These are phyloP conservation scores for Coemansia aciculifera DNA, from an alignment of 192 early-diverging fungal genomes.

Conservation along the genomic window DNA sequence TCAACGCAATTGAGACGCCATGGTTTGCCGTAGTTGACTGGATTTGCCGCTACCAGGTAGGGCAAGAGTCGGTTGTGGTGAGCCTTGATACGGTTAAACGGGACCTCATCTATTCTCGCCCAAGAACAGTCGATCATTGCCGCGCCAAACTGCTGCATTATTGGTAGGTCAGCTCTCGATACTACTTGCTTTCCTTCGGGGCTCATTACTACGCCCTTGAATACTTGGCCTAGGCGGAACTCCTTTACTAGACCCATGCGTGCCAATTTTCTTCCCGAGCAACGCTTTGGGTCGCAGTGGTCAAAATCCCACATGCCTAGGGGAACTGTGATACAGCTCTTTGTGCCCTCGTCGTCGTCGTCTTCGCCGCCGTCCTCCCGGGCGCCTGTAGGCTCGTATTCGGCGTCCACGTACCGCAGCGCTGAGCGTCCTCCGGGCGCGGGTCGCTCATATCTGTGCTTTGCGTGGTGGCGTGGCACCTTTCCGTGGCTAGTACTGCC, in stretches of 20 bases:
- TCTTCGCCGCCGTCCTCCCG: constrained; percentile 1
- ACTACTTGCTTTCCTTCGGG: constrained; percentile 87
- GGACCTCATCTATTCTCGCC: constrained; percentile 92
- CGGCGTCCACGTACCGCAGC: constrained; percentile 1
- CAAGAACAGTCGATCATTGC: constrained; percentile 98
- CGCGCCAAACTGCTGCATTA: constrained; percentile 74
- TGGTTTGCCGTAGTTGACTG: constrained; percentile 96
- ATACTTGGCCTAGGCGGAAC: constrained; percentile 79
- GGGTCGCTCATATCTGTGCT: constrained; percentile 21
- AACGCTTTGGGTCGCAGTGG: constrained; percentile 98
- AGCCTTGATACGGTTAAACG: constrained; percentile 83
- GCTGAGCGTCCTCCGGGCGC: constrained; percentile 19
- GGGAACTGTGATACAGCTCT: constrained; percentile 52
- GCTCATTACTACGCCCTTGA: constrained; percentile 87
- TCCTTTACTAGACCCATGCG: constrained; percentile 77
- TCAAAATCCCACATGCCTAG: constrained; percentile 95
- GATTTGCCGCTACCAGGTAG: constrained; percentile 93
- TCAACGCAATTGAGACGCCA: constrained; percentile 97
- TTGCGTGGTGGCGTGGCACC: constrained; percentile 30
- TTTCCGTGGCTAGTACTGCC: constrained; percentile 16
- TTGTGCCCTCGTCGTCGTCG: background rate
- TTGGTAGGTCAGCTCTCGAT: constrained; percentile 77
- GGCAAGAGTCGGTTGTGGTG: constrained; percentile 90
- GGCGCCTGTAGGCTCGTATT: background rate
- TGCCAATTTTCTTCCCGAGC: constrained; percentile 88